Evolutionary conservation across 108 stramenopile genomes (phyloP), one percentile per base, ranked within the genome.

Genomic region (Aurantiochytrium sp.): DNA sequence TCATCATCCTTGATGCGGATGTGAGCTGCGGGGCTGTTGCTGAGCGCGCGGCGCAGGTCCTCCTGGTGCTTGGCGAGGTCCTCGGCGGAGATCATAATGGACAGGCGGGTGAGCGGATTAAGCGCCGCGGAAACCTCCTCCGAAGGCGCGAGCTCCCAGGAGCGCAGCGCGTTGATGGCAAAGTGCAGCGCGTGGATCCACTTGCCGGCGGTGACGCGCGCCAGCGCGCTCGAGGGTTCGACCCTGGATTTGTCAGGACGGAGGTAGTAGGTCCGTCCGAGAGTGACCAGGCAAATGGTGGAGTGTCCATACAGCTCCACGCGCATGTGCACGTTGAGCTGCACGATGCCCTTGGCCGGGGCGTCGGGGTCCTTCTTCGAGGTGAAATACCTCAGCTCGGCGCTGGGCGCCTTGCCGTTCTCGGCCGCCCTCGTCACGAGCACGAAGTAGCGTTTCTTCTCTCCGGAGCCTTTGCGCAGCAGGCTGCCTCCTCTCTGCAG

Each of bases 191-290:
- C 45, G 39, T 81, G 73, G 2, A 81, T 81, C 73, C 73, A 81
- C 73, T 81, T 81, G 6, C 73, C 73, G n/a, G 73, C 73, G 19
- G 73, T 81, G 30, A 81, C 45, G 12, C 73, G 73, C 45, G 73
- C 73, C 0, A 48, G 45, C 0, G 73, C 73, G 73, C 73, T 81
- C 27, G 73, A 81, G 12, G 73, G 73, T 6, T 81, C 73, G n/a
- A 6, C 73, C n/a, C 12, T 48, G 73, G 42, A 48, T 24, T 81
- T 81, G 73, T 81, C 73, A 22, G 73, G 73, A 6, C 73, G 36
- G 10, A 81, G 73, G 30, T 81, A 81, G 24, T 81, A 81, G 6
- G 73, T 81, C 30, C 73, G 10, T 24, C 73, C 73, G 1, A 48
- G 39, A 6, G 73, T 81, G 10, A 81, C 19, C 12, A 81, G 45